phyloP scores from a whole-genome alignment of 306 rosid genomes.

The Trifolium pratense region DNA sequence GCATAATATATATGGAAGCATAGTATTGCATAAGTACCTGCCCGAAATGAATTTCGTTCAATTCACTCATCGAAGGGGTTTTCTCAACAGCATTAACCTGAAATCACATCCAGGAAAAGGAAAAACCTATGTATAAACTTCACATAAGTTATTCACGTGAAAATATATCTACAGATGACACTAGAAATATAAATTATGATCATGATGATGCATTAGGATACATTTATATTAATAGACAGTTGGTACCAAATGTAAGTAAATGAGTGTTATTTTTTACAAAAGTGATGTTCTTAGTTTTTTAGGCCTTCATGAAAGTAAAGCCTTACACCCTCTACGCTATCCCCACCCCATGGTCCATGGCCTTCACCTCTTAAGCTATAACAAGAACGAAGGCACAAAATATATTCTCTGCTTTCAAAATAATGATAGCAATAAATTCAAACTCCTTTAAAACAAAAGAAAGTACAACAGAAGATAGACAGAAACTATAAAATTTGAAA shows the following conservation, averaged over 20 bases:
- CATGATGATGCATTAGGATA: slow-evolving; percentile 29
- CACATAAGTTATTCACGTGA: slow-evolving; percentile 14
- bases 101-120: slow-evolving; percentile 48
- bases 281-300: slow-evolving; percentile 16
- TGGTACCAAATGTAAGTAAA: slow-evolving; percentile 3
- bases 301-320: slow-evolving; percentile 20
- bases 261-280: neutral
- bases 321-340: slow-evolving; percentile 18
- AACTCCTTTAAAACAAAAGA: slow-evolving; percentile 28
- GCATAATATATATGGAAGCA: slow-evolving; percentile 27
- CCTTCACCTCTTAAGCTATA: slow-evolving; percentile 14
- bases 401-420: slow-evolving; percentile 30
- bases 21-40: slow-evolving; percentile 66
- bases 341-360: neutral
- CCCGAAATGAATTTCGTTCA: slow-evolving; percentile 91
- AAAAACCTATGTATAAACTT: slow-evolving; percentile 36
- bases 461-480: slow-evolving; percentile 27
- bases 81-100: slow-evolving; percentile 95
- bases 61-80: slow-evolving; percentile 98
- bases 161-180: slow-evolving; percentile 31
- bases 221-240: neutral
- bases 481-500: slow-evolving; percentile 16
- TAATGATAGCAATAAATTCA: slow-evolving; percentile 10
- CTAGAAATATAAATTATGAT: slow-evolving; percentile 11
- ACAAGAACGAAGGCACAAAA: neutral